phyloP scores from a whole-genome alignment of 140 eudicot genomes.

The Bidens hawaiensis region DNA sequence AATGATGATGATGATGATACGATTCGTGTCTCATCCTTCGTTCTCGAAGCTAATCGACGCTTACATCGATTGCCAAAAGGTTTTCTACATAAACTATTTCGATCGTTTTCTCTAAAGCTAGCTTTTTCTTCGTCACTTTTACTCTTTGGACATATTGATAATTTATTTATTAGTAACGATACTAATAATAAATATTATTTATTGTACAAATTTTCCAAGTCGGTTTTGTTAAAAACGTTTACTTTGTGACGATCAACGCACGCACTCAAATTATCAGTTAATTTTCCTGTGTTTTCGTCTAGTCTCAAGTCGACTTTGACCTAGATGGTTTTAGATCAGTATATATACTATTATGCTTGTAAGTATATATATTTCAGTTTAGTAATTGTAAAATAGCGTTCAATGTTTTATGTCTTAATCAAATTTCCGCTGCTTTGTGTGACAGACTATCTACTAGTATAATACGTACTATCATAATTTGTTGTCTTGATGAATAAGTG shows the following conservation, averaged over 20 bases:
- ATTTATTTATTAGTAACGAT: not conserved
- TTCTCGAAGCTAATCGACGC: constrained; percentile 71
- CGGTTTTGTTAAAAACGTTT: not conserved
- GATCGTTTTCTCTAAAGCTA: not conserved
- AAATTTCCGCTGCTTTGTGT: no score
- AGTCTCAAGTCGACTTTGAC: no score
- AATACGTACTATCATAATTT: no score
- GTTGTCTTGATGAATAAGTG: not conserved
- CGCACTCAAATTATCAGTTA: no score
- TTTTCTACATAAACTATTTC: not conserved
- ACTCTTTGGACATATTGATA: not conserved
- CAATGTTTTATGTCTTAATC: no score
- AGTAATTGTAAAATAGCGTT: no score
- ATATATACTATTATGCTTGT: no score
- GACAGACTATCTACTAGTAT: no score
- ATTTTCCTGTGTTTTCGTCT: no score
- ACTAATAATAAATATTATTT: not conserved
- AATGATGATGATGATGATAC: constrained; percentile 17
- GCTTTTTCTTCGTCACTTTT: constrained; percentile 3
- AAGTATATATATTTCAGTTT: no score
- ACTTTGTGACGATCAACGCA: no score
- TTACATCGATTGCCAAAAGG: constrained; percentile 91
- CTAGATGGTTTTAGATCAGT: no score
- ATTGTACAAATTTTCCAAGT: not conserved
- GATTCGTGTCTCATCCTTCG: constrained; percentile 77